These are phyloP conservation scores for Homolaphlyctis polyrhiza DNA, from an alignment of 371 early-diverging fungal species.

Conservation along the genomic window DNA sequence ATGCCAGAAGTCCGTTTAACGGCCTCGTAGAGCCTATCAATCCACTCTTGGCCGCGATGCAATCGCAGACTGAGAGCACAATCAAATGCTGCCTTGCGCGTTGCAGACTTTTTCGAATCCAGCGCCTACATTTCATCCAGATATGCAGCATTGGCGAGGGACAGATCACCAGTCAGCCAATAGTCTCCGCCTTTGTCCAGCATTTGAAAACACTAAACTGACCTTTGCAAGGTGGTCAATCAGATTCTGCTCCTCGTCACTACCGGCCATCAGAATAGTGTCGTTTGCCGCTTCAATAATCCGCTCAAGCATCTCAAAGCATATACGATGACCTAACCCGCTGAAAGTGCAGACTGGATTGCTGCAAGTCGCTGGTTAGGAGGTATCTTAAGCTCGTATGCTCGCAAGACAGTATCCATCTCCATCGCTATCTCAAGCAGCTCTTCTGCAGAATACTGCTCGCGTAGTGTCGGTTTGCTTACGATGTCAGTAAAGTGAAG, in stretches of 20 bases:
- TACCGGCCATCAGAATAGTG: background rate
- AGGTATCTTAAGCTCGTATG: conserved; percentile 6
- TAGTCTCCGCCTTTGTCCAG: background rate
- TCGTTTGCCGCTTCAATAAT: background rate
- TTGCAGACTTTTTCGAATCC: conserved; percentile 9
- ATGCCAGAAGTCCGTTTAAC: conserved; percentile 6
- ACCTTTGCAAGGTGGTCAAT: conserved; percentile 3
- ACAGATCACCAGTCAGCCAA: too few relatives aligned
- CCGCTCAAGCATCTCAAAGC: conserved; percentile 15
- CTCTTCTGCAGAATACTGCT: conserved; percentile 13
- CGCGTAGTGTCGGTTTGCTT: background rate
- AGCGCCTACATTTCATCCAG: conserved; percentile 3
- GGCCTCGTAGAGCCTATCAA: background rate
- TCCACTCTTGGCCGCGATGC: background rate
- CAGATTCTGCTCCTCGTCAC: background rate
- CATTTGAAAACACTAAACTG: background rate
- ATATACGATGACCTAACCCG: background rate
- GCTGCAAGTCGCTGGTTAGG: background rate
- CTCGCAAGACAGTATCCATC: conserved; percentile 11
- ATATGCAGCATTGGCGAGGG: too few relatives aligned
- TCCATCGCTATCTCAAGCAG: conserved; percentile 19
- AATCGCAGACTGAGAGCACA: conserved; percentile 8
- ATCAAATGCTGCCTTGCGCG: conserved; percentile 22
- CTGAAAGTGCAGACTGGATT: background rate
- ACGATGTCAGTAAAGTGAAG: background rate